These are phyloP conservation scores for Pelagophyceae sp. DNA, from an alignment of 352 stramenopile species.

Conservation along the genomic window DNA sequence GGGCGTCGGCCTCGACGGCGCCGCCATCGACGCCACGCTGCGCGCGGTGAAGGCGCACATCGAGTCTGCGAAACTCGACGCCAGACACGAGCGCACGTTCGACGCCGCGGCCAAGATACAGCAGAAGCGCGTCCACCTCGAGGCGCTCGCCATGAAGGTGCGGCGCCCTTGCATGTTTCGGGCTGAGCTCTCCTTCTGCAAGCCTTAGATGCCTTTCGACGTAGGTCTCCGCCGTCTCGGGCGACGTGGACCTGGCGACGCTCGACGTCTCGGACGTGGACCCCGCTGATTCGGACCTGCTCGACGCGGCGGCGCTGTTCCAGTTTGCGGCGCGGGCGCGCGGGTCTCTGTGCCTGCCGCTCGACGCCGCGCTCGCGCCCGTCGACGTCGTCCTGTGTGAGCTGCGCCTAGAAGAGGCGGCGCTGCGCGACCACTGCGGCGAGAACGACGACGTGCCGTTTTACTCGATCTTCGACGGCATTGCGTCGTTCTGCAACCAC, in stretches of 20 bases:
- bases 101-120: neutral
- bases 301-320: no score
- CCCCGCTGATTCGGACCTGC: no score
- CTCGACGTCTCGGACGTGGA: no score
- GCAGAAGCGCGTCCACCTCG: no score
- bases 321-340: no score
- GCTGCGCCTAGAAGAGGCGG: neutral
- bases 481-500: neutral
- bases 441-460: neutral
- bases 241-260: no score
- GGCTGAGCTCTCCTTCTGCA: no score
- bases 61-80: neutral
- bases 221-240: no score
- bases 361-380: neutral
- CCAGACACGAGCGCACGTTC: neutral
- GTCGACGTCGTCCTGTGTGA: neutral
- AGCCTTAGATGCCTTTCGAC: no score
- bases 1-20: constrained; percentile 2
- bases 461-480: neutral
- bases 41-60: neutral
- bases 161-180: no score
- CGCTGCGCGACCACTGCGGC: neutral
- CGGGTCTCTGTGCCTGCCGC: neutral
- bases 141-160: no score
- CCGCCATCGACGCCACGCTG: neutral